Evolutionary conservation across 2,329 filamentous ascomycete genomes (phyloP).

Genomic region (Xylaria sp.): DNA sequence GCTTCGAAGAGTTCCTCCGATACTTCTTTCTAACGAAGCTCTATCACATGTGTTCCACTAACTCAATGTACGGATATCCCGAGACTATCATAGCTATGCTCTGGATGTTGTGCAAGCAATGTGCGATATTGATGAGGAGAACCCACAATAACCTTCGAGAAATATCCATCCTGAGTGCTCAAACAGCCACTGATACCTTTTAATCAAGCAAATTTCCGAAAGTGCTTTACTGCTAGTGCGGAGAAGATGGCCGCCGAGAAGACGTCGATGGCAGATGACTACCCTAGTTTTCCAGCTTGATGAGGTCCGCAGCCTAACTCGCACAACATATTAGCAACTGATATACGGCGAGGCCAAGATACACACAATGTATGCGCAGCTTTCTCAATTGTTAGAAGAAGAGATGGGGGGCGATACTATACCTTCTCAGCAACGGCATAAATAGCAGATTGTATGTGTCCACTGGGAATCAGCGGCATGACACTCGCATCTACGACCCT

Average conservation of each 20-base stretch:
- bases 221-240: not conserved
- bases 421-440: conserved; percentile 54
- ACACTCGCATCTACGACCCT: conserved; percentile 59
- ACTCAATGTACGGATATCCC: not conserved
- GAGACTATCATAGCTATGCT: not conserved
- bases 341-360: not conserved
- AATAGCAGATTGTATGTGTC: conserved; percentile 46
- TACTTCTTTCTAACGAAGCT: not conserved
- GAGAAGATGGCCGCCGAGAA: conserved; percentile 2
- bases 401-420: conserved; percentile 23
- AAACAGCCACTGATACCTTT: not conserved
- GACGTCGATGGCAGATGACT: not conserved
- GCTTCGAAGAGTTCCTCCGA: no score
- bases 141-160: not conserved
- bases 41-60: not conserved
- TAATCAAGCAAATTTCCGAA: not conserved
- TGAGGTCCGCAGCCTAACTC: conserved; percentile 58
- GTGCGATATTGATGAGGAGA: not conserved
- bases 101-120: not conserved
- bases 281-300: conserved; percentile 49
- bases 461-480: conserved; percentile 57
- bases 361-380: not conserved
- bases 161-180: not conserved
- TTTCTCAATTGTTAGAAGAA: not conserved
- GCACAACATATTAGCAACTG: conserved; percentile 29